phyloP scores from a whole-genome alignment of 1,139 yeast genomes.

The Starmera stellimalicola region DNA sequence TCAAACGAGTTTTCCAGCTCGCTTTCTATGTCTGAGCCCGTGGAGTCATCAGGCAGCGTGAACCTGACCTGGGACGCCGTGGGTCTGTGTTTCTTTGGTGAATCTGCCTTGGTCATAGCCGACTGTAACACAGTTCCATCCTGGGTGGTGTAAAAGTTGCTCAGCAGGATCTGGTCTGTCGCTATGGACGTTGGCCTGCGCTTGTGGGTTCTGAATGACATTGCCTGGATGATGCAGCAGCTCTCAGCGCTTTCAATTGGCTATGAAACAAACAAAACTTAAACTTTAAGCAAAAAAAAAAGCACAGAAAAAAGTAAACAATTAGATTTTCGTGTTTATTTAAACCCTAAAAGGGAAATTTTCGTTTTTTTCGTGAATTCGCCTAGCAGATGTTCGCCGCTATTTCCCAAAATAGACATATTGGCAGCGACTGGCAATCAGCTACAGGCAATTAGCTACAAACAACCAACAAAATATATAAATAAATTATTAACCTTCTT shows the following conservation, averaged over 20 bases:
- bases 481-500: slow-evolving; percentile 14
- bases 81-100: slow-evolving; percentile 16
- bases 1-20: background rate
- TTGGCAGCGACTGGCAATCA: background rate
- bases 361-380: too few species aligned
- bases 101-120: slow-evolving; percentile 18
- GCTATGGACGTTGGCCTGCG: slow-evolving; percentile 18
- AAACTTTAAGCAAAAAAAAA: too few species aligned
- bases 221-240: background rate
- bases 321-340: background rate
- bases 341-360: background rate
- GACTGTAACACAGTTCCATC: slow-evolving; percentile 19
- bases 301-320: too few species aligned
- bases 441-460: background rate
- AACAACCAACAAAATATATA: background rate
- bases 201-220: slow-evolving; percentile 15
- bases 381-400: too few species aligned
- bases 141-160: slow-evolving; percentile 14
- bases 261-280: too few species aligned
- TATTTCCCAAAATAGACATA: too few species aligned
- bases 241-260: too few species aligned
- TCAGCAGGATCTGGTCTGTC: slow-evolving; percentile 8
- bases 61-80: slow-evolving; percentile 22
- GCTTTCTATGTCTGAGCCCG: slow-evolving; percentile 1
- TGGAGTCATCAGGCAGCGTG: slow-evolving; percentile 17